Base-by-base conservation (phyloP, 2,329 filamentous ascomycete species). In the Ophiostoma sp. region DNA sequence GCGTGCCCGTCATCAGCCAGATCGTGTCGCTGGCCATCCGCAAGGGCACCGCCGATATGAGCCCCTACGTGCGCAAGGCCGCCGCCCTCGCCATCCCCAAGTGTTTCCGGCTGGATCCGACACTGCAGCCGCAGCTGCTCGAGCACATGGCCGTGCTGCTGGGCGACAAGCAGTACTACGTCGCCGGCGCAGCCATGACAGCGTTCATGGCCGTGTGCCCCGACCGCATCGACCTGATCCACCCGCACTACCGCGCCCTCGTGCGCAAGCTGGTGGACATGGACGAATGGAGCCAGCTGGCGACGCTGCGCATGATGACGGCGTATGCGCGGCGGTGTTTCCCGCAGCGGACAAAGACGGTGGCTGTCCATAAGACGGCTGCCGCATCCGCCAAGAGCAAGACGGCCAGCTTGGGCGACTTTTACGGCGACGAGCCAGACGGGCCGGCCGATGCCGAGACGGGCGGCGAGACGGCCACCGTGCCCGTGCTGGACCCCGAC, bases 201-300 rank as follows among this genome's bases (percentile, higher is more conserved):
- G 92, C 95, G 0, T 97, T 96, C 76, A 80, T 96, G 78, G 93
- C 97, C 74, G 84, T 98, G 36, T 98, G 94, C 74, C 94, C 95
- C 0, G 90, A 96, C 20, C 85, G 91, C 69, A 85, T 97, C 73
- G 94, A 97, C 77, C 81, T 99, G 72, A 89, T 99, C 74, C 95
- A 99, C 79, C 89, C 90, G 74, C 91, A 97, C 77, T 99, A 98
- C 80, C 88, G 92, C 68, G 84, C 87, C 48, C 82, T 99, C 73
- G 89, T 96, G 73, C 92, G 89, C 78, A 97, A 97, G 82, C 82
- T 98, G 68, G 93, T 97, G 33, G 95, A 99, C 77, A 99, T 99
- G 95, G 95, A 99, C 77, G 95, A 99, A 80, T 99, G 95, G 95
- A 91, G 93, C 60, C 95, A 99, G 80, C 79, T 98, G 69, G 90